Evolutionary conservation across 2,329 filamentous ascomycete species (phyloP), one percentile per base, ranked within the genome.

Genomic region (Aspergillus sp.): DNA sequence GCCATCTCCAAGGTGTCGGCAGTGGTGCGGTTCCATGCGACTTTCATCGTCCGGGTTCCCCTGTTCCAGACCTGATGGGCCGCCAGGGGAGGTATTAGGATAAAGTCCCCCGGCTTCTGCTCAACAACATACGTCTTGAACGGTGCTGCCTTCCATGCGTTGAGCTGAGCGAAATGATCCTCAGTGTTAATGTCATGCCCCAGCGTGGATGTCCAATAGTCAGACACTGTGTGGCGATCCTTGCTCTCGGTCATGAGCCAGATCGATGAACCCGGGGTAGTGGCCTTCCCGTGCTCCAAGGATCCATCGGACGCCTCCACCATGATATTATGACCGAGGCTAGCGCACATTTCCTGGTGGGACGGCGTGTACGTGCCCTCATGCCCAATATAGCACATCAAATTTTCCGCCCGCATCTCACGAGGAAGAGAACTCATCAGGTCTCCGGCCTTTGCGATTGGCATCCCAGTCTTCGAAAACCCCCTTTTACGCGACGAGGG

Each of bases 211-310:
- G 93, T 66, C 67, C 93, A 98, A 57, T 94, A 96, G 51, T 96
- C 89, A 0, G 86, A 80, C 2, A 96, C 86, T 3, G 89, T 71
- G 40, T 88, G 80, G 2, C 91, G 79, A 51, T 98, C 91, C 49
- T 91, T 93, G 22, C 80, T 86, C 56, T 95, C 86, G 0, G 91
- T 96, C 91, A 98, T 96, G 55, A 96, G 94, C 91, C 91, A 98
- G 24, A 98, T 75, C 0, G 91, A 95, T 34, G 84, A 93, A 2
- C 91, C 91, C 2, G 82, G 75, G 42, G 78, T 83, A 27, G 75
- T 75, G 0, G 61, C 61, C 52, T 91, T 84, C 4, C 82, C 84
- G 31, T 82, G 69, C 34, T 80, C 74, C 12, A 74, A 66, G 2
- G 75, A 66, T 1, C 66, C 67, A 27, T 60, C 61, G 0, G 89